phyloP scores from a whole-genome alignment of 257 asterid genomes.

The Solanum tacnaense region DNA sequence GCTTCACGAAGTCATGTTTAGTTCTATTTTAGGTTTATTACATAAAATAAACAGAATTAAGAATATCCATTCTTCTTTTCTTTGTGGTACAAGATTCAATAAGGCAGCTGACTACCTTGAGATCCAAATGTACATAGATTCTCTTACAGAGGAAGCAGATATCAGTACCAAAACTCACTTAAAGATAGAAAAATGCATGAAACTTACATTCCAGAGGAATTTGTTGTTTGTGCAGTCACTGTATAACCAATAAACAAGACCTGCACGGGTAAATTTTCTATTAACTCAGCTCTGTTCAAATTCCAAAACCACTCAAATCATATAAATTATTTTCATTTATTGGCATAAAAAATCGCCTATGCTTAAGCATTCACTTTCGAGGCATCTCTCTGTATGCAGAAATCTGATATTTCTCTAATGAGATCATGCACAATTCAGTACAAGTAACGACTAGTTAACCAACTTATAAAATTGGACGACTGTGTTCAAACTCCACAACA shows the following conservation, averaged over 20 bases:
- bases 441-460: not conserved
- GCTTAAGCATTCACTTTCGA: not conserved
- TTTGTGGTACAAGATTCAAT: not conserved
- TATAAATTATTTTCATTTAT: not conserved
- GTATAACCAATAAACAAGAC: conserved; percentile 1
- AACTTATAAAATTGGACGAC: not conserved
- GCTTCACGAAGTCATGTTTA: not conserved
- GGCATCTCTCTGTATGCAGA: not conserved
- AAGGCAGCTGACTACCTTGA: not conserved
- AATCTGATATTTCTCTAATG: not conserved
- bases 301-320: not conserved
- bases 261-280: not conserved
- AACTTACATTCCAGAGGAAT: conserved; percentile 1
- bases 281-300: not conserved
- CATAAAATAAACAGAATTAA: not conserved
- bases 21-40: too few species aligned
- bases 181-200: not conserved
- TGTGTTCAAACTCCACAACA: not conserved
- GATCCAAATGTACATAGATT: not conserved
- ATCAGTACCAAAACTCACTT: not conserved
- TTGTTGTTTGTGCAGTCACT: conserved; percentile 1
- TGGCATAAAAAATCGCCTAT: not conserved
- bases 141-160: not conserved
- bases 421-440: not conserved
- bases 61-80: not conserved